phyloP scores from a whole-genome alignment of 495 filamentous ascomycete genomes.

The Talaromyces nanjingensis region DNA sequence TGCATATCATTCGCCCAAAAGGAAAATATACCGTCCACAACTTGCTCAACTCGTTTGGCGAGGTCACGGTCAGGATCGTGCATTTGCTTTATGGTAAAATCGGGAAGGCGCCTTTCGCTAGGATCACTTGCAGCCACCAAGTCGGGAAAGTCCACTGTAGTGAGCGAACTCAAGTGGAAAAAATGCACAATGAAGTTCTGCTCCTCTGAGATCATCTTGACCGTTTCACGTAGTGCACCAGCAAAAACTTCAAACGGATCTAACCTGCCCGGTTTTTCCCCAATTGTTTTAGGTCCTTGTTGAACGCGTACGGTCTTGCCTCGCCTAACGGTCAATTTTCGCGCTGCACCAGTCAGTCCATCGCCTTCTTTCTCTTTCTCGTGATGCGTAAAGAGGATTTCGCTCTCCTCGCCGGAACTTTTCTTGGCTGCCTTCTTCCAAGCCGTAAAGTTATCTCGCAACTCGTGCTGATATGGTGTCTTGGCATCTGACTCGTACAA shows the following conservation, averaged over 20 bases:
- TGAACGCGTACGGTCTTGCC: constrained; percentile 76
- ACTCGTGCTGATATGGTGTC: constrained; percentile 73
- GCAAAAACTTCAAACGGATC: constrained; percentile 79
- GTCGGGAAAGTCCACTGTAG: constrained; percentile 73
- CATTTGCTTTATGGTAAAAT: constrained; percentile 61
- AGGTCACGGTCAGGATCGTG: constrained; percentile 81
- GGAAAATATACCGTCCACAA: constrained; percentile 81
- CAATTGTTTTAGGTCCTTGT: constrained; percentile 43
- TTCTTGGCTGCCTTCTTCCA: constrained; percentile 83
- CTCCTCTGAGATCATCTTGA: constrained; percentile 75
- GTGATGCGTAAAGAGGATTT: constrained; percentile 79
- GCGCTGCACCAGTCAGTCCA: constrained; percentile 65
- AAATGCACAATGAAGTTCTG: constrained; percentile 93
- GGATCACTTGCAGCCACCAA: constrained; percentile 59
- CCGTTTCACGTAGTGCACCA: constrained; percentile 67
- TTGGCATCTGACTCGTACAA: constrained; percentile 72
- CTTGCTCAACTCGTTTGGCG: constrained; percentile 66
- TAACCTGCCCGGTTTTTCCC: constrained; percentile 63
- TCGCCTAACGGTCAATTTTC: constrained; percentile 89
- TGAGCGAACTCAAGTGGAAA: constrained; percentile 79
- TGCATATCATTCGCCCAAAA: constrained; percentile 77
- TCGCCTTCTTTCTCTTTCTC: constrained; percentile 71
- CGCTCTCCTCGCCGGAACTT: constrained; percentile 74
- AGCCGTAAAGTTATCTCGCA: constrained; percentile 65
- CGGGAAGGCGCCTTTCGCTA: constrained; percentile 56